phyloP scores from a whole-genome alignment of 2,329 filamentous ascomycete genomes.

The Talaromyces rugulosus region DNA sequence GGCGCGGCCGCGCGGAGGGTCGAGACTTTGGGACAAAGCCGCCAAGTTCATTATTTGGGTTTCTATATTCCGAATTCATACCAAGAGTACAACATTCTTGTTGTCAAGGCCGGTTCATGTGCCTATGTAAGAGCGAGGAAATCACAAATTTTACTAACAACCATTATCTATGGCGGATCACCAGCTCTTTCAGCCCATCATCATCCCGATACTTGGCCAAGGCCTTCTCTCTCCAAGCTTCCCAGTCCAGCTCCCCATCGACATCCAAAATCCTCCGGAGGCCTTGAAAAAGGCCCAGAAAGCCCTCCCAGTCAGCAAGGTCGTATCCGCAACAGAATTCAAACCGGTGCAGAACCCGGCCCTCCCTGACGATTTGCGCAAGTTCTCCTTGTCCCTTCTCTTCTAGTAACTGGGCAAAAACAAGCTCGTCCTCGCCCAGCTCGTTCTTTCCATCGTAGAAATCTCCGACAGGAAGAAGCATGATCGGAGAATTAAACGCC shows the following conservation, averaged over 20 bases:
- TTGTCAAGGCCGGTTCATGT: background rate
- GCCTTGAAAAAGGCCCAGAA: slow-evolving; percentile 39
- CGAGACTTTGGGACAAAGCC: background rate
- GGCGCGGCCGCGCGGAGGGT: background rate
- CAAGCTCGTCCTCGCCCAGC: slow-evolving; percentile 36
- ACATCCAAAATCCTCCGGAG: slow-evolving; percentile 32
- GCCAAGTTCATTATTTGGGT: background rate
- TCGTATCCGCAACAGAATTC: slow-evolving; percentile 43
- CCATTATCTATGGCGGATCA: background rate
- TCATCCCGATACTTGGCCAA: slow-evolving; percentile 31
- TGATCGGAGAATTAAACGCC: slow-evolving; percentile 43
- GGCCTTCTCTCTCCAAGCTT: slow-evolving; percentile 34
- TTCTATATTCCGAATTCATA: too few relatives aligned
- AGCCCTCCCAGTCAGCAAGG: slow-evolving; percentile 41
- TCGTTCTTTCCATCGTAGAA: slow-evolving; percentile 37
- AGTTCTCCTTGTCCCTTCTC: slow-evolving; percentile 34
- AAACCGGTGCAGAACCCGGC: slow-evolving; percentile 37
- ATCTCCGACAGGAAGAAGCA: slow-evolving; percentile 37
- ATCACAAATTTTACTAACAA: background rate
- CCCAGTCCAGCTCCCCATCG: slow-evolving; percentile 34
- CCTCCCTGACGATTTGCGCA: slow-evolving; percentile 34
- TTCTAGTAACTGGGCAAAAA: slow-evolving; percentile 32
- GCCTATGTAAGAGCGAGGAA: background rate
- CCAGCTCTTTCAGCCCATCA: slow-evolving; percentile 12
- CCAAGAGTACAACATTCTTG: background rate